Base-by-base conservation (phyloP, 176 grass and related monocot genomes). In the Avena sativa region DNA sequence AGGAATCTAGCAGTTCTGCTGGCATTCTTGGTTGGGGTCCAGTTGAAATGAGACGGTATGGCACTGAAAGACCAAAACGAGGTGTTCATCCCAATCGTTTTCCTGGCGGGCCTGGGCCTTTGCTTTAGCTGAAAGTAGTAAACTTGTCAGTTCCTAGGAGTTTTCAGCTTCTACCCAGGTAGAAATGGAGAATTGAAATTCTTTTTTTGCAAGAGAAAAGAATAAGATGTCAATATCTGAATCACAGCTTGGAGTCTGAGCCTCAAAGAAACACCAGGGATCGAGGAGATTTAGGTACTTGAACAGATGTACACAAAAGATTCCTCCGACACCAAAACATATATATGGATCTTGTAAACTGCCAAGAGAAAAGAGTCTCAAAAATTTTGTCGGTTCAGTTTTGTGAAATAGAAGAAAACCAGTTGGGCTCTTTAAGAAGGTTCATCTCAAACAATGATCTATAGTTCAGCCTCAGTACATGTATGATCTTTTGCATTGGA, bases 21-120 rank as follows among this genome's bases (percentile, higher is more conserved):
- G 97, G 97, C 53, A 99, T 99, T 87, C 87, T 99, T 59, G 97
- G 97, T 59, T 93, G 89, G 89, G 97, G 82, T 75, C 97, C 97
- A 13, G 81, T 82, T 36, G 94, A 91, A 81, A 95, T 93, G 87
- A 94, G 97, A 84, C 90, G 87, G 65, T 92, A 89, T 73, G 76
- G 87, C 87, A 94, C 91, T 89, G 97, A 96, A 85, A 96, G 92
- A 87, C 82, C 89, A 32, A 93, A 90, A 73, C 90, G 89, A 59
- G 89, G 87, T 70, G 86, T 59, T 87, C 83, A 94, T 88, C 86
- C 86, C 60, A 87, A 88, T 78, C 90, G 72, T 86, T 93, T 93
- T 52, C 85, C 86, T 78, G 76, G 88, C 11, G 89, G 90, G 59
- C 92, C 89, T 85, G 92, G 93, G 23, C 93, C 85, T 83, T 69